Evolutionary conservation across 345 rosid species (phyloP), one percentile per base, ranked within the genome.

Genomic region (Microcos paniculata): DNA sequence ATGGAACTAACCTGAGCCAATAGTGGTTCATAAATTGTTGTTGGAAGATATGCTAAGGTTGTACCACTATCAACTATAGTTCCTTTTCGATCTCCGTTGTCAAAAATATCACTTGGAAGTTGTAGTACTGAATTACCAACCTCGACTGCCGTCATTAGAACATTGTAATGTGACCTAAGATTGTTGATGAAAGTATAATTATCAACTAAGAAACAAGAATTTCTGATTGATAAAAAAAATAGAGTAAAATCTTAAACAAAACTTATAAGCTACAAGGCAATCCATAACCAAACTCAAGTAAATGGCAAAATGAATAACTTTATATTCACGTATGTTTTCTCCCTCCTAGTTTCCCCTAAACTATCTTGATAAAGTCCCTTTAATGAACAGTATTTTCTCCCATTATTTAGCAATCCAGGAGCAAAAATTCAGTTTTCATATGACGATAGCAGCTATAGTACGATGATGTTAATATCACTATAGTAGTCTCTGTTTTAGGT

Each of bases 11-110:
- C 99, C 90, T 82, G 76, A 56, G 14, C 58, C 83, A 91, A 78
- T 76, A 95, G 1, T 23, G 88, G 71, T 30, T 89, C 79, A 77
- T 89, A 91, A 66, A 93, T 81, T 31, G 71, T 48, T 0, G 76
- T 55, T 2, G 99, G 98, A 66, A 95, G 88, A 88, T 93, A 95
- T 64, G 93, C 91, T 87, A 95, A 87, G 76, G 98, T 93, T 73
- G 99, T 93, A 75, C 99, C 99, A 79, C 98, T 95, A 76, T 95
- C 99, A 45, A 95, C 68, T 73, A 95, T 91, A 46, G 98, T 85
- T 81, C 89, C 93, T 70, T 76, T 89, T 11, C 63, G 75, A 40
- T 78, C 84, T 42, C 85, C 83, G 43, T 77, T 51, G 62, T 79
- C 89, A 77, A 90, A 86, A 38, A 82, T 5, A 85, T 83, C 80